phyloP scores from a whole-genome alignment of 1,139 yeast genomes.

The Pichia norvegensis region DNA sequence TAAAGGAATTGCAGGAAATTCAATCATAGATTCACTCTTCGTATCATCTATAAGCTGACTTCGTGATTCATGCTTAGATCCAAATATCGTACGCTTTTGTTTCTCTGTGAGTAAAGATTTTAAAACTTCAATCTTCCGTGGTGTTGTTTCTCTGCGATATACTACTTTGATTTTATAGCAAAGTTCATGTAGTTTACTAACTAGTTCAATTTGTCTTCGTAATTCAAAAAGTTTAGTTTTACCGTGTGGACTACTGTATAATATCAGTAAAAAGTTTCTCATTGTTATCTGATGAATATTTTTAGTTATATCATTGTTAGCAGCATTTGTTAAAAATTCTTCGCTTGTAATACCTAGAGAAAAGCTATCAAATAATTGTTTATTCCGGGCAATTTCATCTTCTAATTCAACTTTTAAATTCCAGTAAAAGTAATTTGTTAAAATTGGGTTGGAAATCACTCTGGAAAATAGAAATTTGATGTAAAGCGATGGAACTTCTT shows the following conservation, averaged over 20 bases:
- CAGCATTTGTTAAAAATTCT: neutral
- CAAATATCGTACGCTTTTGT: conserved; percentile 18
- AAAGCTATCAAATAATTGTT: neutral
- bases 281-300: conserved; percentile 24
- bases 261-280: conserved; percentile 22
- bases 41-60: conserved; percentile 13
- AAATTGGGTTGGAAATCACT: conserved; percentile 53
- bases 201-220: conserved; percentile 26
- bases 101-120: conserved; percentile 30
- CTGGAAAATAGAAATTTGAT: conserved; percentile 74
- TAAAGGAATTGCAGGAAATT: conserved; percentile 51
- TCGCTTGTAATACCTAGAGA: neutral
- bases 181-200: conserved; percentile 24
- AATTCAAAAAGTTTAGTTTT: conserved; percentile 20
- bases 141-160: conserved; percentile 44
- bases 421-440: conserved; percentile 89
- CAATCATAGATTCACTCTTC: conserved; percentile 27
- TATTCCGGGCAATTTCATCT: conserved; percentile 39
- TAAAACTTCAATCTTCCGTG: conserved; percentile 45
- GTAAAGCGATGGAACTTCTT: conserved; percentile 44
- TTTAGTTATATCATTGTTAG: neutral
- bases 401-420: conserved; percentile 80
- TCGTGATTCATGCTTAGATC: conserved; percentile 14
- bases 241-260: conserved; percentile 22
- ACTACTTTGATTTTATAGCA: conserved; percentile 25